Evolutionary conservation across 1,284 basidiomycete species (phyloP), one percentile per base, ranked within the genome.

Genomic region (Trametes sp.): DNA sequence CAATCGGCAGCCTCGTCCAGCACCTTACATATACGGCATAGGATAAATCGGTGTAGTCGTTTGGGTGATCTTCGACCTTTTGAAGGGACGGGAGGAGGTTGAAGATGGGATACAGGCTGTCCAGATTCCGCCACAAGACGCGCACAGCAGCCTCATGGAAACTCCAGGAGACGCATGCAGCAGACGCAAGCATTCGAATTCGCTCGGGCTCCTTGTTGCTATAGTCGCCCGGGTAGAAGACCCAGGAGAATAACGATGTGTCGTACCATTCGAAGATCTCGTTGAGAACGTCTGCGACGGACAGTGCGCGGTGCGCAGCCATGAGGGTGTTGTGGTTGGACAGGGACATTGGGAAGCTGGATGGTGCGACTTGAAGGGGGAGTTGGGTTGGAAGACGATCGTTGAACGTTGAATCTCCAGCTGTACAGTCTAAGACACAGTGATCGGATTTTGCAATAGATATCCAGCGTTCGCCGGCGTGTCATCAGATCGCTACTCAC

Each of bases 211-310:
- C 35, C 50, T 1, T 29, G 23, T 21, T 24, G 6, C 23, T 5
- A 24, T 13, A 51, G 31, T 9, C 35, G 24, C 7, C 35, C 19
- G 41, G 21, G 21, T 21, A 19, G 51, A 53, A 41, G 7, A 13
- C 23, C 13, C 6, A 4, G 23, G 23, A 41, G 29, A 23, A 33
- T 33, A 5, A 29, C n/a, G n/a, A 10, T 10, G 13, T 8, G 4
- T 26, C 51, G 23, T 26, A 53, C 51, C 51, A 53, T 6, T 53
- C 23, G 24, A 54, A 54, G 24, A 54, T 21, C 14, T 54, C 52
- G 52, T 29, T 21, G 26, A 54, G 38, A 26, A 54, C 24, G 28
- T 54, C 52, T 21, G 26, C 19, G 4, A 42, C 33, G 26, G 19
- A 54, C 24, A 54, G 38, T n/a, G 52, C 36, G 3, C 14, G 38